Percentiles rank a stretch among this genome's conserved stretches.
These are phyloP conservation scores for Vairimorpha necatrix DNA, from an alignment of 371 early-diverging fungal genomes.

Conservation along the genomic window DNA sequence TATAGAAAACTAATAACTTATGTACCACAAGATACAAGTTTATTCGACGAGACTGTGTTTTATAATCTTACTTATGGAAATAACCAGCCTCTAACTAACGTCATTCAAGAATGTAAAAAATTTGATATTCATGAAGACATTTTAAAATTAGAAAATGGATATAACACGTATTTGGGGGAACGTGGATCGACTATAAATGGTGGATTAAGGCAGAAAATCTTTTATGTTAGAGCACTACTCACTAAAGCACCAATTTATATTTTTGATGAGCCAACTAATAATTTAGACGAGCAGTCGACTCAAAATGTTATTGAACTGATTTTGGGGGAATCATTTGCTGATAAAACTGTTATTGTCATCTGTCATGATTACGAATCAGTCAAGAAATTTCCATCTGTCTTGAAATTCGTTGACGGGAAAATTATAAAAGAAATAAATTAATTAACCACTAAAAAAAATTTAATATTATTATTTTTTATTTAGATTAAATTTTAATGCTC, in stretches of 20 bases:
- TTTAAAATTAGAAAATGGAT: conserved; percentile 66
- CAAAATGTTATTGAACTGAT: conserved; percentile 8
- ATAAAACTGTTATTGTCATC: conserved; percentile 36
- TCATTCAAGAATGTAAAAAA: conserved; percentile 26
- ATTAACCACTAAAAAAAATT: no score
- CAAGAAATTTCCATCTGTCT: conserved; percentile 14
- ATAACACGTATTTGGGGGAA: conserved; percentile 61
- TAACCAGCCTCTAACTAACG: neutral
- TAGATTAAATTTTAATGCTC: neutral
- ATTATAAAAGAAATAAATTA: neutral
- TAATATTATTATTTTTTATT: neutral
- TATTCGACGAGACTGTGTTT: conserved; percentile 39
- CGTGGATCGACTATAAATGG: conserved; percentile 52
- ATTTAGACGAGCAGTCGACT: conserved; percentile 36
- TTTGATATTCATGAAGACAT: conserved; percentile 41
- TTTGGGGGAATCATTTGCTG: neutral
- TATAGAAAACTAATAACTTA: conserved; percentile 45
- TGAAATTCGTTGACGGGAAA: conserved; percentile 5
- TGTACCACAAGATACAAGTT: conserved; percentile 46
- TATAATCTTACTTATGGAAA: conserved; percentile 47
- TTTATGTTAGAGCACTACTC: conserved; percentile 52
- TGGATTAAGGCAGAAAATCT: conserved; percentile 56
- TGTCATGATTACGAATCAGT: conserved; percentile 16
- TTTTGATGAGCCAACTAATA: conserved; percentile 61
- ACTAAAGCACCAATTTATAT: conserved; percentile 42